phyloP scores from a whole-genome alignment of 345 rosid species.

The Boechera divaricarpa region DNA sequence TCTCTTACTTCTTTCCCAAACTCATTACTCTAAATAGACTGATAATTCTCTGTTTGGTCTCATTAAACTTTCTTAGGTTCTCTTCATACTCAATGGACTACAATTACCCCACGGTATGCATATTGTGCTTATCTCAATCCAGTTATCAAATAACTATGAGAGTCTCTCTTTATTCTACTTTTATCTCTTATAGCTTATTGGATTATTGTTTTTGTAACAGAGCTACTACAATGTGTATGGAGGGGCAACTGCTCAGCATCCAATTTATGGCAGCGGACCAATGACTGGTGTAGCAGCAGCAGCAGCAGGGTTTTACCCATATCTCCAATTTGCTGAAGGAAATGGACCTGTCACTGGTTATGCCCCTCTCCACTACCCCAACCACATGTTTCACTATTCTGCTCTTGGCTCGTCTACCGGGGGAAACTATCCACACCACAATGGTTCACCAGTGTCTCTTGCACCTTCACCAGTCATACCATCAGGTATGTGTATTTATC shows the following conservation, averaged over 20 bases:
- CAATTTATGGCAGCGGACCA: constrained; percentile 73
- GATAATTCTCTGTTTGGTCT: constrained; percentile 31
- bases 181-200: neutral
- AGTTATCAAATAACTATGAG: neutral
- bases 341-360: constrained; percentile 65
- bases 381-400: constrained; percentile 77
- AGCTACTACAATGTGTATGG: constrained; percentile 87
- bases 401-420: constrained; percentile 57
- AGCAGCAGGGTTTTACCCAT: constrained; percentile 72
- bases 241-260: constrained; percentile 76
- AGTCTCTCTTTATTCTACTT: neutral
- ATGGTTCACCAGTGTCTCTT: constrained; percentile 76
- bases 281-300: constrained; percentile 66
- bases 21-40: constrained; percentile 8
- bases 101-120: constrained; percentile 84
- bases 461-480: constrained; percentile 81
- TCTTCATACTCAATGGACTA: constrained; percentile 89
- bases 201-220: constrained; percentile 43
- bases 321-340: constrained; percentile 80
- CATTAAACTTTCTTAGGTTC: constrained; percentile 59
- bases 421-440: constrained; percentile 73
- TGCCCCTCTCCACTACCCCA: constrained; percentile 75
- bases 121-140: neutral
- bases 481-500: constrained; percentile 60
- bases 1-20: constrained; percentile 4